Evolutionary conservation across 164 flowering plant genomes (phyloP).

Genomic region (Vitis vinifera): DNA sequence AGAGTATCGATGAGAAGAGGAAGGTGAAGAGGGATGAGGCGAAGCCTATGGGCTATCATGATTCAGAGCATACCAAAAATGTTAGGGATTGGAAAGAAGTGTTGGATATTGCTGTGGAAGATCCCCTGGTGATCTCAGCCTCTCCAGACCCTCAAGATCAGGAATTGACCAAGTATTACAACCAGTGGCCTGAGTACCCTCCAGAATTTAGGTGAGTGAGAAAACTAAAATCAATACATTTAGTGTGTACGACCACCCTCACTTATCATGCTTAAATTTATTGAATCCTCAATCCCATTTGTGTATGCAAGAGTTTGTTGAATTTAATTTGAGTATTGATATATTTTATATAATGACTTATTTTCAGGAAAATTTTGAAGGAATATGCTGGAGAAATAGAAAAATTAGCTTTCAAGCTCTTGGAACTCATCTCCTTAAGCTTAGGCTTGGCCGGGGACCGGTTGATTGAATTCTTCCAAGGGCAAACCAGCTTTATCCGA

Average conservation of each 20-base stretch:
- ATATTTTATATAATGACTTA: too few species aligned
- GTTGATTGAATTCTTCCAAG: conserved; percentile 35
- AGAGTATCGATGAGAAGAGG: conserved; percentile 51
- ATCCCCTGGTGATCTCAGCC: conserved; percentile 39
- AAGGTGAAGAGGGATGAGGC: conserved; percentile 49
- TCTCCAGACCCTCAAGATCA: conserved; percentile 27
- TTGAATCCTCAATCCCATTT: too few species aligned
- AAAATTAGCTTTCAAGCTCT: conserved; percentile 34
- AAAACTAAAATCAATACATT: too few species aligned
- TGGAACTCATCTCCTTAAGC: conserved; percentile 37
- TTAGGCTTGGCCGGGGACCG: conserved; percentile 33
- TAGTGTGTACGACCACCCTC: too few species aligned
- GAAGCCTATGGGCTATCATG: conserved; percentile 54
- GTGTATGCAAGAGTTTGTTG: too few species aligned
- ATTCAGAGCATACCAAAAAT: conserved; percentile 63
- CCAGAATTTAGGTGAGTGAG: conserved; percentile 31
- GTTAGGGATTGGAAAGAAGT: conserved; percentile 87
- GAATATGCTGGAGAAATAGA: conserved; percentile 39
- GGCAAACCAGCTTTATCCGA: conserved; percentile 42
- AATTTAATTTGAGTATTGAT: too few species aligned
- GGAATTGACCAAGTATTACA: conserved; percentile 27
- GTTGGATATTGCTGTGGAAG: conserved; percentile 41
- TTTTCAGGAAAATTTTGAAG: conserved; percentile 26
- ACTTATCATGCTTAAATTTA: neutral
- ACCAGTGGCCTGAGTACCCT: conserved; percentile 60